Conservation (phyloP, 148 eudicot species). For the Vaccinium darrowii region DNA sequence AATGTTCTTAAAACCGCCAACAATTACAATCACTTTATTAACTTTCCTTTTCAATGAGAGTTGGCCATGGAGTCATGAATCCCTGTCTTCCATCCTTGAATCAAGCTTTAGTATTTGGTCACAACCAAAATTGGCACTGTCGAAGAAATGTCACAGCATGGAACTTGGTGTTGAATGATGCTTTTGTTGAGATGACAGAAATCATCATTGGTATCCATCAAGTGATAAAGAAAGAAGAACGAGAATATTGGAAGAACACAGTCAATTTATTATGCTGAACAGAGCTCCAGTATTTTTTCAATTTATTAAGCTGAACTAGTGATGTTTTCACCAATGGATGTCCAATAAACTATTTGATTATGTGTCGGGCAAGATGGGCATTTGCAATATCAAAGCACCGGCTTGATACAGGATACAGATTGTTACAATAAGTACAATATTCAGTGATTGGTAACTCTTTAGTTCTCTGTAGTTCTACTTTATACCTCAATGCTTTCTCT, state of each 20-base stretch:
- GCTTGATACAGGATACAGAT: too few relatives aligned
- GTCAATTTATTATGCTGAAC: background rate
- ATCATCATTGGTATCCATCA: background rate
- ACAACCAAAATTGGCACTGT: background rate
- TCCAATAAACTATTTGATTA: background rate
- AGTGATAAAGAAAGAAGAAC: background rate
- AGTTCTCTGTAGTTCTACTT: background rate
- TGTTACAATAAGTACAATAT: too few relatives aligned
- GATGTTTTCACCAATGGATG: background rate
- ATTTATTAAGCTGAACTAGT: background rate
- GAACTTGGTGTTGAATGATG: constrained; percentile 1
- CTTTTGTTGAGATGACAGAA: background rate
- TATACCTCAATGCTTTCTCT: background rate
- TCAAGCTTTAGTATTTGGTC: background rate
- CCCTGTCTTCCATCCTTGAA: background rate
- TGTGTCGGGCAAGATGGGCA: too few relatives aligned
- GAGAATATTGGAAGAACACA: background rate
- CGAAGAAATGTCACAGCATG: background rate
- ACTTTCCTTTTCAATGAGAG: background rate
- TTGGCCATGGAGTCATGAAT: background rate
- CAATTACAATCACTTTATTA: background rate
- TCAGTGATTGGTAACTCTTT: too few relatives aligned
- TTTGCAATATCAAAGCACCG: too few relatives aligned
- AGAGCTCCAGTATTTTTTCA: background rate
- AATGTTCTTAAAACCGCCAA: background rate